Evolutionary conservation across 2,329 filamentous ascomycete genomes (phyloP), one percentile per base, ranked within the genome.

Genomic region (Pyrenophora tritici-repentis): DNA sequence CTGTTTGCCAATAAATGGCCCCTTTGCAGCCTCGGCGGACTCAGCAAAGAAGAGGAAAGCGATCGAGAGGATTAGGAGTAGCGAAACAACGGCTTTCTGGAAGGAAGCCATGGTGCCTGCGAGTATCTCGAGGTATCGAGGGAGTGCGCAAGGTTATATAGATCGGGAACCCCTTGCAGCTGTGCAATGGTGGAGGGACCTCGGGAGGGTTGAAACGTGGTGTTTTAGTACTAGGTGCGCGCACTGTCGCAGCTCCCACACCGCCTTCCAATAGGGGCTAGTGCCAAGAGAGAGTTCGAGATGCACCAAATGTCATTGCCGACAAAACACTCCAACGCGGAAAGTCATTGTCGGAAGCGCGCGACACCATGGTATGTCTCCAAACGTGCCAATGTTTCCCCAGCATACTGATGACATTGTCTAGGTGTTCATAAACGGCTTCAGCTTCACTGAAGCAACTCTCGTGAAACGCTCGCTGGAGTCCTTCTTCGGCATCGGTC

Each of bases 1-100:
- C 86, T 96, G 96, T 82, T 90, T 82, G 68, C 92, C 97, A 80
- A 97, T 93, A 86, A 94, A 95, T 58, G 91, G 93, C 39, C 94
- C 93, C 80, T 93, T 73, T 18, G 61, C 47, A 46, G 69, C 68
- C 59, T 71, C 67, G 13, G 67, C 50, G 35, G 58, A 42, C 65
- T 73, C 68, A 24, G 68, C 67, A 56, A 72, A 71, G 66, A 70
- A 67, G 61, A 67, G 63, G 49, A 72, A 68, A 43, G 72, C 65
- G 66, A 92, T 80, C 67, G 89, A 86, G 67, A 95, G 74, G 70
- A 96, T 84, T 71, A 96, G 82, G 72, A 91, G 81, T 67, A 87
- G 80, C 68, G 89, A 86, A 73, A 88, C 80, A 71, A 91, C 73
- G 62, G 91, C 74, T 68, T 87, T 82, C 76, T 88, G 84, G 52